Evolutionary conservation across 163 green algal species (phyloP).

Genomic region (Scenedesmus sp.): DNA sequence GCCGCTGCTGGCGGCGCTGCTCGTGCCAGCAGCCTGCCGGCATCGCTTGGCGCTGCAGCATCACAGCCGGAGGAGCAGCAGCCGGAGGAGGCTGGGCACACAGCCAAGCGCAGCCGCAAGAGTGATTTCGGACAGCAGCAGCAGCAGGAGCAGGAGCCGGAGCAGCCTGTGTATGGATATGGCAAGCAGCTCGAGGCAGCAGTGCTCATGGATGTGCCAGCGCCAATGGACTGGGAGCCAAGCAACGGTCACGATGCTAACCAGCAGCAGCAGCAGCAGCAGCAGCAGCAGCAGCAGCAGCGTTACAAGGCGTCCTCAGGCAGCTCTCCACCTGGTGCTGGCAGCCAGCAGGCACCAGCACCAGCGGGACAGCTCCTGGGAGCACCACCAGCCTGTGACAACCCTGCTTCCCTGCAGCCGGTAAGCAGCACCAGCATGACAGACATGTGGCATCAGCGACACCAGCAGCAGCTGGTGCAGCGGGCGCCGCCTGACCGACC

Average conservation of each 20-base stretch:
- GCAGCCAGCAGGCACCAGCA: background rate
- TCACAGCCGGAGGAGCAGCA: background rate
- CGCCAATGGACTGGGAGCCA: background rate
- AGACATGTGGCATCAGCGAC: background rate
- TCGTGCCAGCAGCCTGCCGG: background rate
- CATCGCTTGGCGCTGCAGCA: background rate
- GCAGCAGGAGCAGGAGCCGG: constrained; percentile 39
- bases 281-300: constrained; percentile 23
- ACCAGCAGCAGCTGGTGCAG: background rate
- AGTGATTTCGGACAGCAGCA: background rate
- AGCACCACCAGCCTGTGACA: background rate
- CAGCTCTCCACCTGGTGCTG: background rate
- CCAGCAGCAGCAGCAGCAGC: background rate
- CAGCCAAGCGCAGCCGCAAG: background rate
- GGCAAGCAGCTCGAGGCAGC: background rate
- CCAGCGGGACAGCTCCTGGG: background rate
- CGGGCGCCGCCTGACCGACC: background rate
- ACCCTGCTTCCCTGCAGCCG: background rate
- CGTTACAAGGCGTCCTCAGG: background rate
- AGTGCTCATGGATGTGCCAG: background rate
- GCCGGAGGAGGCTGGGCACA: background rate
- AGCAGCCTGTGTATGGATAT: background rate
- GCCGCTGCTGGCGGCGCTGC: background rate
- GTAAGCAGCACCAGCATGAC: background rate
- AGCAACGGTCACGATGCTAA: too few relatives aligned